A percentile compares a stretch with the other conserved stretches of the same genome.
phyloP scores from a whole-genome alignment of 371 early-diverging fungal species.

The Mortierella polycephala region DNA sequence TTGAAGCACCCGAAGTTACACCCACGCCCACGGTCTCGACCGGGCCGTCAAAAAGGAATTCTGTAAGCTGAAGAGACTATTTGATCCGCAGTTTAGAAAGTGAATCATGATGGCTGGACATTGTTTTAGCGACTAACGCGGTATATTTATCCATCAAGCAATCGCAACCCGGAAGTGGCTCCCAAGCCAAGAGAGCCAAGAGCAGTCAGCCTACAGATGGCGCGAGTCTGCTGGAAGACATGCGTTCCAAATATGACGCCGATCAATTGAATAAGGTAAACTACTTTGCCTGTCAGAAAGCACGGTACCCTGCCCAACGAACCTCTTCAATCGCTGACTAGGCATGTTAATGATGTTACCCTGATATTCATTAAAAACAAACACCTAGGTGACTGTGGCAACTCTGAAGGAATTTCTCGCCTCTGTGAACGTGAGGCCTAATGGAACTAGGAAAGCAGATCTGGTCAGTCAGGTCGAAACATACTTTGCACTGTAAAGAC shows the following conservation, averaged over 20 bases:
- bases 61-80: too few relatives aligned
- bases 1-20: constrained; percentile 17
- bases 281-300: neutral
- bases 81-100: too few relatives aligned
- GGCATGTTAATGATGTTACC: neutral
- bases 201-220: constrained; percentile 14
- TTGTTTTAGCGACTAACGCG: too few relatives aligned
- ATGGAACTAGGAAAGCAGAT: constrained; percentile 61
- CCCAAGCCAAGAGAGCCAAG: constrained; percentile 26
- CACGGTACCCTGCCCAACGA: too few relatives aligned
- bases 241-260: constrained; percentile 34
- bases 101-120: too few relatives aligned
- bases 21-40: constrained; percentile 1
- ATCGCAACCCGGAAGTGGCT: constrained; percentile 9
- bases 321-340: neutral
- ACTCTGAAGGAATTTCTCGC: constrained; percentile 63
- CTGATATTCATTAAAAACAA: too few relatives aligned
- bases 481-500: constrained; percentile 37
- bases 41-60: constrained; percentile 2
- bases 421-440: constrained; percentile 51
- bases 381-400: constrained; percentile 56
- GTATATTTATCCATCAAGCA: neutral
- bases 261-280: constrained; percentile 38
- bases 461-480: constrained; percentile 59
- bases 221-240: constrained; percentile 16